phyloP scores from a whole-genome alignment of 163 green algal species.

The Trebouxiophyceae sp. region DNA sequence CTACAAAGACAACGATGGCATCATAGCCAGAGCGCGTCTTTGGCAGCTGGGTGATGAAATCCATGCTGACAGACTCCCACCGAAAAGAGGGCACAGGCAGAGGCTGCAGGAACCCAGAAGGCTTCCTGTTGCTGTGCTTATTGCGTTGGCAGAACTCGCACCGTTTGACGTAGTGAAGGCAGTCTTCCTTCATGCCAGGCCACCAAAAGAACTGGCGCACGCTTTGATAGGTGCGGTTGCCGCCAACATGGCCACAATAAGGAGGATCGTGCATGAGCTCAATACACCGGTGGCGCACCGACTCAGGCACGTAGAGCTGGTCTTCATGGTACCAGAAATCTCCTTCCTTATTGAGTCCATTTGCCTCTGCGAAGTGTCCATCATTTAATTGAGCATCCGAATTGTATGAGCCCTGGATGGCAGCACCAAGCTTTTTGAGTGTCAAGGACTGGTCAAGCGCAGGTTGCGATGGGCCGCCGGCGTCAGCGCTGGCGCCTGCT shows the following conservation, averaged over 20 bases:
- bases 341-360: not conserved
- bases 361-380: slow-evolving; percentile 12
- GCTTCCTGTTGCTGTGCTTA: slow-evolving; percentile 21
- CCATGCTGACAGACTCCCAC: slow-evolving; percentile 22
- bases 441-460: slow-evolving; percentile 6
- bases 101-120: slow-evolving; percentile 13
- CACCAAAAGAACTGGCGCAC: slow-evolving; percentile 21
- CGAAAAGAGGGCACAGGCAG: slow-evolving; percentile 14
- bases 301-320: slow-evolving; percentile 6
- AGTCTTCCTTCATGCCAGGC: slow-evolving; percentile 15
- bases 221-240: slow-evolving; percentile 1
- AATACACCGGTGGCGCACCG: slow-evolving; percentile 3
- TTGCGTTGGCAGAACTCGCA: slow-evolving; percentile 36
- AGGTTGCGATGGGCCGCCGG: slow-evolving; percentile 4
- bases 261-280: slow-evolving; percentile 15
- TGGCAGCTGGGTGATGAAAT: slow-evolving; percentile 27
- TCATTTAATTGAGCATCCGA: not conserved
- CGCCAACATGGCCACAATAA: slow-evolving; percentile 8
- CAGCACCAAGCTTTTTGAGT: slow-evolving; percentile 6
- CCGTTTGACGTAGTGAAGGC: slow-evolving; percentile 14
- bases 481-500: not conserved
- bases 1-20: slow-evolving; percentile 46
- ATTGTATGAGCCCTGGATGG: slow-evolving; percentile 1
- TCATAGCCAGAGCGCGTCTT: slow-evolving; percentile 19
- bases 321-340: slow-evolving; percentile 10